A percentile compares a stretch with the other conserved stretches of the same genome.
phyloP scores from a whole-genome alignment of 441 rosid species.

The Arabidopsis lyrata region DNA sequence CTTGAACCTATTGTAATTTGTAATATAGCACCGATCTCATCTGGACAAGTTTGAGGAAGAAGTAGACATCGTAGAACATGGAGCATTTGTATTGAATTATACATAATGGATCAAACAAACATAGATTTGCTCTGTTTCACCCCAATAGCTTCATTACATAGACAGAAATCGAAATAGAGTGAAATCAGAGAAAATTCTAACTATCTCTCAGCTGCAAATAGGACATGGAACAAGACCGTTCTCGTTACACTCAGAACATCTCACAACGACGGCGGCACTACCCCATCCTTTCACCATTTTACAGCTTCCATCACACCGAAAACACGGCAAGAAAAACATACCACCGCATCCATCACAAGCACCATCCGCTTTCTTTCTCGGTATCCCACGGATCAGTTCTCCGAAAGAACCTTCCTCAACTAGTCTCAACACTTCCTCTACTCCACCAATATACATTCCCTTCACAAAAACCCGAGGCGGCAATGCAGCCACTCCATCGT shows the following conservation, averaged over 20 bases:
- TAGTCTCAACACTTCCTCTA: slow-evolving; percentile 67
- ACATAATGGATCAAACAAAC: slow-evolving; percentile 30
- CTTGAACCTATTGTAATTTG: slow-evolving; percentile 8
- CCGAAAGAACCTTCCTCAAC: slow-evolving; percentile 73
- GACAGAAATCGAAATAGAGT: slow-evolving; percentile 18
- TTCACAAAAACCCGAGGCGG: slow-evolving; percentile 77
- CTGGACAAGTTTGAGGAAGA: neutral
- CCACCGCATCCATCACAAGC: slow-evolving; percentile 85
- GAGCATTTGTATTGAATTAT: slow-evolving; percentile 30
- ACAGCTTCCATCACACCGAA: slow-evolving; percentile 78
- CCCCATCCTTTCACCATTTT: slow-evolving; percentile 60
- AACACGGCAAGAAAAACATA: slow-evolving; percentile 79
- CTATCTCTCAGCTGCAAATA: slow-evolving; percentile 61
- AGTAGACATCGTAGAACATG: slow-evolving; percentile 3
- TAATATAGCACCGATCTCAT: neutral
- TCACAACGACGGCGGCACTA: slow-evolving; percentile 49
- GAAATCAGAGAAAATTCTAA: slow-evolving; percentile 1
- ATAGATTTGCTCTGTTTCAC: slow-evolving; percentile 13
- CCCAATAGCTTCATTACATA: neutral
- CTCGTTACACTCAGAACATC: slow-evolving; percentile 80
- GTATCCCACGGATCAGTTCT: slow-evolving; percentile 61
- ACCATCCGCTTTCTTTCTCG: slow-evolving; percentile 48
- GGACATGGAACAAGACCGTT: slow-evolving; percentile 90
- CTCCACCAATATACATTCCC: slow-evolving; percentile 80
- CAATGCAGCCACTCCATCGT: slow-evolving; percentile 39